Evolutionary conservation across 192 early-diverging fungal species (phyloP), one percentile per base, ranked within the genome.

Genomic region (Coemansia sp.): DNA sequence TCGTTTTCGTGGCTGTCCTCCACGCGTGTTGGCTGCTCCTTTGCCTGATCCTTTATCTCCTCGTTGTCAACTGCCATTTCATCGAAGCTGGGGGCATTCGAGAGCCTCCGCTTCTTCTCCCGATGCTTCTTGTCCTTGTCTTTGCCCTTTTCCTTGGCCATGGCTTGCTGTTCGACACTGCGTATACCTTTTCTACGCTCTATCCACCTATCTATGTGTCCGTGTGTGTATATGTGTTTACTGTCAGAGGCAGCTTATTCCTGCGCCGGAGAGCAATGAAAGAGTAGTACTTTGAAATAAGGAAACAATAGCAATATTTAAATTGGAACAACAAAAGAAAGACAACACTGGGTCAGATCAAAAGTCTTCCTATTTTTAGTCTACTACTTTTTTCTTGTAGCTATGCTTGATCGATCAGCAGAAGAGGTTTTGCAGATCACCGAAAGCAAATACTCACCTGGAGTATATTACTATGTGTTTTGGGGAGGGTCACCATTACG

Each of bases 1-100:
- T 82, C 75, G 45, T 68, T 62, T 19, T 71, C 66, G 48, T 68
- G 43, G 18, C 59, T 62, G 19, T 16, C 41, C 13, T 22, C 48
- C 12, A n/a, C 13, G 48, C 41, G 36, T 26, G 22, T 41, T 61
- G 43, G 32, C 51, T 57, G 8, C 7, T 46, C 46, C 41, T 67
- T 61, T 39, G n/a, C 21, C 16, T 15, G 37, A 13, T 67, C 65
- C 19, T 67, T 36, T 16, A 13, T 22, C 22, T 59, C 65, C 26
- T 57, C 59, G 45, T n/a, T 36, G 1, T 59, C 37, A 0, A 3
- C 36, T 36, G 41, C 19, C 56, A 43, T 32, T 13, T 40, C 41
- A 4, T 46, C 54, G n/a, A 26, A 52, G 21, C 40, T 22, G 43
- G 39, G 7, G 16, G 58, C 42, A n/a, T 42, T 41, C 40, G 48